A percentile compares a stretch with the other conserved stretches of the same genome.
phyloP scores from a whole-genome alignment of 441 rosid genomes.

The Breynia disticha region DNA sequence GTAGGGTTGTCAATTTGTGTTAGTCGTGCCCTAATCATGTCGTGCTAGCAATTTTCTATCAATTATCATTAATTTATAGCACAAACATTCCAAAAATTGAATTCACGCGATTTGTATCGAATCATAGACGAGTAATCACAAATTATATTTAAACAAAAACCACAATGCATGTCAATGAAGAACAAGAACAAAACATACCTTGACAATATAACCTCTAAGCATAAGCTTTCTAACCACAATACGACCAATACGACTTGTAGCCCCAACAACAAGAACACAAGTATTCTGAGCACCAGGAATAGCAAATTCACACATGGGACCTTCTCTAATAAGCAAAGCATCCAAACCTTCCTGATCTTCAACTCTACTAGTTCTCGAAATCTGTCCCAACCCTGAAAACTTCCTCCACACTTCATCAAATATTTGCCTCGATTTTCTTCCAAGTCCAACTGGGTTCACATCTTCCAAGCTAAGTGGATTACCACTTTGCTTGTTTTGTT shows the following conservation, averaged over 20 bases:
- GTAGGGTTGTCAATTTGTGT: too few species aligned
- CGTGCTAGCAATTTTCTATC: too few species aligned
- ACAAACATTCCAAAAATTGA: too few species aligned
- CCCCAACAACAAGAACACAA: constrained; percentile 90
- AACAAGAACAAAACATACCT: constrained; percentile 30
- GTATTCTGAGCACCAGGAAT: constrained; percentile 89
- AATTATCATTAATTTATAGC: too few species aligned
- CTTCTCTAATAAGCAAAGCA: constrained; percentile 62
- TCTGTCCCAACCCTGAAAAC: constrained; percentile 91
- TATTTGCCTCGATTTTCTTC: constrained; percentile 78
- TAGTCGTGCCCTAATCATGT: too few species aligned
- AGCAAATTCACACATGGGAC: constrained; percentile 91
- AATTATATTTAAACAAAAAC: not conserved
- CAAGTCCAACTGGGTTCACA: constrained; percentile 85
- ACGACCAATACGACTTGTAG: constrained; percentile 89
- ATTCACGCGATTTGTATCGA: too few species aligned
- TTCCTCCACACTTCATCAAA: constrained; percentile 96
- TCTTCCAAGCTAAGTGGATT: constrained; percentile 52
- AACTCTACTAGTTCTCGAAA: constrained; percentile 67
- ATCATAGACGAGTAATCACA: too few species aligned
- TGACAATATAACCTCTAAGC: constrained; percentile 89
- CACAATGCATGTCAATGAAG: not conserved
- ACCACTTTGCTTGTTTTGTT: constrained; percentile 22
- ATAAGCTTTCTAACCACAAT: constrained; percentile 86
- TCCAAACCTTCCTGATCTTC: constrained; percentile 63